phyloP scores from a whole-genome alignment of 1,284 basidiomycete species.

The Serendipita sp. region DNA sequence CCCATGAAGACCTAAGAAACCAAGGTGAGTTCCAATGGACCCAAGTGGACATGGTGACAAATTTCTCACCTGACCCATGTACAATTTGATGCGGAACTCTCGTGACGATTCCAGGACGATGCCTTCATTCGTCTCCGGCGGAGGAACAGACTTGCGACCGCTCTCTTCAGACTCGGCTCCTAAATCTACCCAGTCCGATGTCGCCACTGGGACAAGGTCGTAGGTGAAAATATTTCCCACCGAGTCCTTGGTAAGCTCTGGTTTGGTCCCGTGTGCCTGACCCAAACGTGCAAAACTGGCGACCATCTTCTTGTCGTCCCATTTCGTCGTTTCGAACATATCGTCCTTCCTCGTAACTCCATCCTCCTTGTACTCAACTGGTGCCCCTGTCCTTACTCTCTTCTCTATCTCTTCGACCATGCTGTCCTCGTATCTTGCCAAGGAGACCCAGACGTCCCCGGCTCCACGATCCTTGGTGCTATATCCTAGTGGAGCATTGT shows the following conservation, averaged over 20 bases:
- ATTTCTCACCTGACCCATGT: constrained; percentile 48
- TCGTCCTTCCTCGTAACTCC: constrained; percentile 21
- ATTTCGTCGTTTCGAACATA: constrained; percentile 38
- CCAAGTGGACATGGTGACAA: not conserved
- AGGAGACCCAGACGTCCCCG: constrained; percentile 52
- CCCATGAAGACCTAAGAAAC: constrained; percentile 48
- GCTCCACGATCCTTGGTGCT: constrained; percentile 16
- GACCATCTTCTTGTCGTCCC: constrained; percentile 69
- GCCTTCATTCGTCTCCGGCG: constrained; percentile 22
- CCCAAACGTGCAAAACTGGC: constrained; percentile 53
- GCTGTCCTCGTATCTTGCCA: constrained; percentile 62
- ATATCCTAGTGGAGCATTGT: constrained; percentile 22
- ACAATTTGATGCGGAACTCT: constrained; percentile 66
- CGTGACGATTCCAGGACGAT: constrained; percentile 52
- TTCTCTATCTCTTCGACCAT: constrained; percentile 45
- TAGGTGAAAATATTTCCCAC: constrained; percentile 12
- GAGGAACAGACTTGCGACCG: constrained; percentile 2
- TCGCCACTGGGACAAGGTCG: constrained; percentile 6
- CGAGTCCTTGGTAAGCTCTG: constrained; percentile 16
- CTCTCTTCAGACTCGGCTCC: constrained; percentile 8
- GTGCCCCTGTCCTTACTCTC: constrained; percentile 25
- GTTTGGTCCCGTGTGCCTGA: constrained; percentile 22
- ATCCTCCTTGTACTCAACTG: constrained; percentile 23
- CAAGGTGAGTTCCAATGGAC: not conserved
- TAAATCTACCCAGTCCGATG: constrained; percentile 15